Evolutionary conservation across 139 green algal genomes (phyloP).

Genomic region (Auxenochlorella pyrenoidosa): DNA sequence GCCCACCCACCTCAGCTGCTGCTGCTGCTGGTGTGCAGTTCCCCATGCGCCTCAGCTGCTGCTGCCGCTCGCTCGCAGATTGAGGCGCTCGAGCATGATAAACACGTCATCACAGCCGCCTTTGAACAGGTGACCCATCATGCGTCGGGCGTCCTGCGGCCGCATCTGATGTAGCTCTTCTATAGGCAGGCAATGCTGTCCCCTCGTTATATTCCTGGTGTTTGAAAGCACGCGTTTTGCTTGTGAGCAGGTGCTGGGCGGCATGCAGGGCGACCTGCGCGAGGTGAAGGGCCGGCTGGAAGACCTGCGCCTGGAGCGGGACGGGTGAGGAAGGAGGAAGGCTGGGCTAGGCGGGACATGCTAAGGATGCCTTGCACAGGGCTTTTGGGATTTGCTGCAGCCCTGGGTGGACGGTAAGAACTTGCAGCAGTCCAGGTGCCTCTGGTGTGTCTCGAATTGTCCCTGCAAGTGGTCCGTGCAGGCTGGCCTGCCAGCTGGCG

Average conservation of each 20-base stretch:
- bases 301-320: not conserved
- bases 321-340: not conserved
- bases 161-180: no score
- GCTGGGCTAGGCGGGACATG: no score
- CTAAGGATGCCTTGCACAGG: no score
- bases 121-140: constrained; percentile 35
- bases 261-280: constrained; percentile 1
- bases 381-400: no score
- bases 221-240: not conserved
- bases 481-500: constrained; percentile 7
- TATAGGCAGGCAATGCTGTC: no score
- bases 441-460: no score
- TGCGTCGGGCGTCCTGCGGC: no score
- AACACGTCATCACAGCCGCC: constrained; percentile 52
- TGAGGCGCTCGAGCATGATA: constrained; percentile 61
- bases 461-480: not conserved
- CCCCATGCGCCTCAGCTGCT: no score
- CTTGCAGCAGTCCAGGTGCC: no score
- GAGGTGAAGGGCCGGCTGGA: constrained; percentile 29
- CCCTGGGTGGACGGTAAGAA: no score
- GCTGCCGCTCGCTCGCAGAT: constrained; percentile 25
- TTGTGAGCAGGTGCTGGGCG: constrained; percentile 38
- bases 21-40: not conserved
- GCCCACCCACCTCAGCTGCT: not conserved
- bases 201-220: no score